phyloP scores from a whole-genome alignment of 192 early-diverging fungal genomes.

The Linnemannia zychae region DNA sequence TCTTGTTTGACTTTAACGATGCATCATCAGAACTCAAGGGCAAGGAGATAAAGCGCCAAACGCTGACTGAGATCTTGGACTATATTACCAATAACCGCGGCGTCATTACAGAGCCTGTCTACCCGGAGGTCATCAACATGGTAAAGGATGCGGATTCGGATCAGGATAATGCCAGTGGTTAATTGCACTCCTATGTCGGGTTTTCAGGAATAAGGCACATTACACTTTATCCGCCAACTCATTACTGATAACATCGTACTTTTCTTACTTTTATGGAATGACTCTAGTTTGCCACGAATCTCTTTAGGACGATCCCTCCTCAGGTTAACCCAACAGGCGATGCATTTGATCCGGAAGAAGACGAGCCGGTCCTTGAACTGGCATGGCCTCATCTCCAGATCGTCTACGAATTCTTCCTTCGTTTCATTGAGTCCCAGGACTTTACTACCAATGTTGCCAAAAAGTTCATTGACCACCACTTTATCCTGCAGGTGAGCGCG shows the following conservation, averaged over 20 bases:
- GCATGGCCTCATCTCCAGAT: constrained; percentile 98
- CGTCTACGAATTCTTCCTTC: constrained; percentile 97
- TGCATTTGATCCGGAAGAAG: constrained; percentile 98
- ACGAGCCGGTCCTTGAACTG: constrained; percentile 95
- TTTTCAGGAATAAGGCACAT: background rate
- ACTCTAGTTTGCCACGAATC: constrained; percentile 86
- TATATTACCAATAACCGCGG: constrained; percentile 90
- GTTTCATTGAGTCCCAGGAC: constrained; percentile 97
- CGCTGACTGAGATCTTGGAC: constrained; percentile 90
- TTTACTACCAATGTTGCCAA: constrained; percentile 96
- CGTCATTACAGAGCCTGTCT: constrained; percentile 87
- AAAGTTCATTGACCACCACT: constrained; percentile 95
- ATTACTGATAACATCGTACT: background rate
- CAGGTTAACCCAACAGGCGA: constrained; percentile 94
- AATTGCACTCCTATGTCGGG: background rate
- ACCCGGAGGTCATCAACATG: constrained; percentile 94
- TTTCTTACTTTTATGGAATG: background rate
- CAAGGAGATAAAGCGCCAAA: constrained; percentile 95
- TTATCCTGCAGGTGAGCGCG: constrained; percentile 81
- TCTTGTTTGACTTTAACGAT: constrained; percentile 96
- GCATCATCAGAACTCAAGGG: constrained; percentile 85
- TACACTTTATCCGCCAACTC: background rate
- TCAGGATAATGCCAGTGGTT: background rate
- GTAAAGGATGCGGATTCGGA: constrained; percentile 56
- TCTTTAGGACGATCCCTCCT: constrained; percentile 96